These are phyloP conservation scores for Anacardium occidentale DNA, from an alignment of 345 rosid genomes.

Conservation along the genomic window DNA sequence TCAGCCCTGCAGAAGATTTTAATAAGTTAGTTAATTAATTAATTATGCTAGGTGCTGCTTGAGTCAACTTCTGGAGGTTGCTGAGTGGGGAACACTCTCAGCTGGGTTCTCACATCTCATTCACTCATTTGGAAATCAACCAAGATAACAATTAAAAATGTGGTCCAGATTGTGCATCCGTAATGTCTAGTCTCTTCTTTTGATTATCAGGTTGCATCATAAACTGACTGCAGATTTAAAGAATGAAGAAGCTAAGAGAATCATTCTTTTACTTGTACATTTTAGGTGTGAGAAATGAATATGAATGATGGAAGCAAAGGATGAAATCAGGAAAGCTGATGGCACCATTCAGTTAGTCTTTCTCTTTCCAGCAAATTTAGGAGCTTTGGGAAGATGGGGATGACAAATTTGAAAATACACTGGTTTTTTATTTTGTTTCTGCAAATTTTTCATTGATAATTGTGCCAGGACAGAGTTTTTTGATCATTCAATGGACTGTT, in stretches of 20 bases:
- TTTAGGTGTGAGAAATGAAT: conserved; percentile 11
- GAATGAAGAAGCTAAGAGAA: not conserved
- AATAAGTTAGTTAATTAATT: conserved; percentile 36
- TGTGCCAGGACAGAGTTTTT: not conserved
- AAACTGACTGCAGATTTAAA: not conserved
- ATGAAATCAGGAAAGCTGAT: conserved; percentile 10
- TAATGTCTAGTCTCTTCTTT: not conserved
- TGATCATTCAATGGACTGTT: not conserved
- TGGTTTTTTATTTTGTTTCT: not conserved
- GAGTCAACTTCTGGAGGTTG: conserved; percentile 23
- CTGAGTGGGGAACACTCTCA: conserved; percentile 26
- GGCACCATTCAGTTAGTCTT: conserved; percentile 6
- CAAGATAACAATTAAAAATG: conserved; percentile 19
- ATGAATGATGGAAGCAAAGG: conserved; percentile 18
- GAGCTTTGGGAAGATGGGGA: not conserved
- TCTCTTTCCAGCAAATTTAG: not conserved
- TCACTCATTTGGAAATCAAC: conserved; percentile 22
- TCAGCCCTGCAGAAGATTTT: conserved; percentile 26
- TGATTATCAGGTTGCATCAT: not conserved
- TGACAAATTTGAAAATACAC: not conserved
- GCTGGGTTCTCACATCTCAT: conserved; percentile 24
- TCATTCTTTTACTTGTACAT: not conserved
- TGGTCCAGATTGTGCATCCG: conserved; percentile 20
- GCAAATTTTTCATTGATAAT: not conserved
- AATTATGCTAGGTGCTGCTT: conserved; percentile 3